A percentile compares a stretch with the other conserved stretches of the same genome.
Conservation (phyloP, 371 early-diverging fungal genomes). For the Mucor racemosus region DNA sequence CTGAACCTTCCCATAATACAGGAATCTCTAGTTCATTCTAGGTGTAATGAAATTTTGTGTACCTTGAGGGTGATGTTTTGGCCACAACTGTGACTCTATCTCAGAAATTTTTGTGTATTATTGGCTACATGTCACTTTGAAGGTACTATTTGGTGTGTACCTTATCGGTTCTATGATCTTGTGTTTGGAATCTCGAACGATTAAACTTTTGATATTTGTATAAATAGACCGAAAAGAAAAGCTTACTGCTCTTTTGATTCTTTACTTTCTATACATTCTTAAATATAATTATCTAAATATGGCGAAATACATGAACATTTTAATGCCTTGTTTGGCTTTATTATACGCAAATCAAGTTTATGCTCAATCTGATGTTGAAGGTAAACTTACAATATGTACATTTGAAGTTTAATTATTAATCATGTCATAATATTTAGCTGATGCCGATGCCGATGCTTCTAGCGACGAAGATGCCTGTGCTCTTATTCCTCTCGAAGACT, state of each 20-base stretch:
- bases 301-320: background rate
- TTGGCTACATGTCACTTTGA: conserved; percentile 13
- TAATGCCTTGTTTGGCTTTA: background rate
- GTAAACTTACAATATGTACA: background rate
- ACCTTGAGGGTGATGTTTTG: background rate
- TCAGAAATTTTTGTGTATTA: conserved; percentile 23
- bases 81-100: conserved; percentile 9
- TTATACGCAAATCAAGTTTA: background rate
- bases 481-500: conserved; percentile 31
- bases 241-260: background rate
- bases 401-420: background rate
- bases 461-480: conserved; percentile 28
- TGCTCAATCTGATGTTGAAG: conserved; percentile 9
- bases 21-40: background rate
- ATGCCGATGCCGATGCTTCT: conserved; percentile 1
- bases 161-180: conserved; percentile 19
- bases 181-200: no score
- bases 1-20: background rate
- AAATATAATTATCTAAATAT: background rate
- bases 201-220: background rate
- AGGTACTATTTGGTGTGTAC: conserved; percentile 6
- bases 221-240: conserved; percentile 12
- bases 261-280: background rate
- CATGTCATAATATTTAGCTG: background rate
- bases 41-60: background rate